These are phyloP conservation scores for Xylaria castorea DNA, from an alignment of 495 filamentous ascomycete species.

Conservation along the genomic window DNA sequence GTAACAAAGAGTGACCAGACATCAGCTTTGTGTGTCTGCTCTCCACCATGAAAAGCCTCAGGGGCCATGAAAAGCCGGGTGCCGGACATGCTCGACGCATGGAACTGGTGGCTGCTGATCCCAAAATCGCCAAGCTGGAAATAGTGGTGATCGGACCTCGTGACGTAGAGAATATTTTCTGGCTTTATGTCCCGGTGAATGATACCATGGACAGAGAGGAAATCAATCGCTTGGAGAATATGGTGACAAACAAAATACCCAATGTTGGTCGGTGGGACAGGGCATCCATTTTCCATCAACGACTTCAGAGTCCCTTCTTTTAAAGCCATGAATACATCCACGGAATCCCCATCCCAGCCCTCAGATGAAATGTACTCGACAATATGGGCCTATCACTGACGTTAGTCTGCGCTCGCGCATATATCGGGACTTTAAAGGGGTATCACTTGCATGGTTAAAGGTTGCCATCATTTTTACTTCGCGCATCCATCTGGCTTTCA, in stretches of 20 bases:
- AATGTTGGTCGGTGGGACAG: too few relatives aligned
- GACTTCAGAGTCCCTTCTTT: slow-evolving; percentile 7
- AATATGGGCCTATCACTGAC: slow-evolving; percentile 16
- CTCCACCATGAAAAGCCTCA: slow-evolving; percentile 25
- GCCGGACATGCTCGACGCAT: slow-evolving; percentile 15
- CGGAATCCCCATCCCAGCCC: background rate
- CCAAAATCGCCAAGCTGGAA: slow-evolving; percentile 40
- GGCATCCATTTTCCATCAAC: too few relatives aligned
- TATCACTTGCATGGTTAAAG: slow-evolving; percentile 21
- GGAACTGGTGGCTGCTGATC: slow-evolving; percentile 7
- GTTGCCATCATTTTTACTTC: slow-evolving; percentile 24
- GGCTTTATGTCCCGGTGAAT: slow-evolving; percentile 78
- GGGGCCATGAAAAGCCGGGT: slow-evolving; percentile 32
- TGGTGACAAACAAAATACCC: too few relatives aligned
- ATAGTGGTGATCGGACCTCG: background rate
- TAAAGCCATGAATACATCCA: slow-evolving; percentile 27
- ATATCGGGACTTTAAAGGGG: background rate
- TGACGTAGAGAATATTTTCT: slow-evolving; percentile 66
- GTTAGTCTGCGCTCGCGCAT: background rate
- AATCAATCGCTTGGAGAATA: slow-evolving; percentile 38
- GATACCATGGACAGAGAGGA: too few relatives aligned
- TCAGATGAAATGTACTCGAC: slow-evolving; percentile 16
- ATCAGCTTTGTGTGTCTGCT: slow-evolving; percentile 28
- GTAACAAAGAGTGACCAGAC: slow-evolving; percentile 42
- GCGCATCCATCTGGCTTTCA: slow-evolving; percentile 2